Evolutionary conservation across 2,329 filamentous ascomycete species (phyloP).

Genomic region (Fusarium floridanum): DNA sequence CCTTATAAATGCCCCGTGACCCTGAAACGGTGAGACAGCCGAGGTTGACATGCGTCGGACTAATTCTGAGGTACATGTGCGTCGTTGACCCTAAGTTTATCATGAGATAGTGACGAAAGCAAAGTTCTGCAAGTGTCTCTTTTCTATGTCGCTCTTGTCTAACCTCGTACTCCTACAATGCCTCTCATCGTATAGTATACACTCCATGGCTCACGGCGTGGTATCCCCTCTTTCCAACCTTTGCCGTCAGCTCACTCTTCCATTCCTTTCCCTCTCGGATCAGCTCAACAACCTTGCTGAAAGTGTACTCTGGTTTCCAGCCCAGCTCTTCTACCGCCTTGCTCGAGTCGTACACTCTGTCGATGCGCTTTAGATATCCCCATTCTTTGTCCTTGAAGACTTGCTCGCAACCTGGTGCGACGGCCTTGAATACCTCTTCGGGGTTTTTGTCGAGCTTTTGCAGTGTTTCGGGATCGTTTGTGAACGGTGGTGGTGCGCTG

Average conservation of each 20-base stretch:
- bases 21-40: too few relatives aligned
- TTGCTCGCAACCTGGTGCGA: constrained; percentile 44
- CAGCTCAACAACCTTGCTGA: constrained; percentile 52
- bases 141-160: not conserved
- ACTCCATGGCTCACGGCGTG: constrained; percentile 58
- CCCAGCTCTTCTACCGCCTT: constrained; percentile 57
- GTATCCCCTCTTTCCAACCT: constrained; percentile 60
- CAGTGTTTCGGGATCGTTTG: constrained; percentile 48
- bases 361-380: constrained; percentile 54
- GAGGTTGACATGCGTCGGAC: too few relatives aligned
- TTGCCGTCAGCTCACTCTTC: constrained; percentile 54
- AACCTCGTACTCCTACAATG: not conserved
- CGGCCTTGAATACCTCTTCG: constrained; percentile 45
- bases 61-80: too few relatives aligned
- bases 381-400: constrained; percentile 53
- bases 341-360: constrained; percentile 61
- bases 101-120: not conserved
- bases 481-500: constrained; percentile 58
- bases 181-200: constrained; percentile 53
- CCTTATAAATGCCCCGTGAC: too few relatives aligned
- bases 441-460: constrained; percentile 51
- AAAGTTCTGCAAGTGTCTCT: not conserved
- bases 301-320: constrained; percentile 59
- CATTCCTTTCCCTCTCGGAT: constrained; percentile 52
- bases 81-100: not conserved